These are phyloP conservation scores for Venturia oleaginea DNA, from an alignment of 2,329 filamentous ascomycete genomes.

Conservation along the genomic window DNA sequence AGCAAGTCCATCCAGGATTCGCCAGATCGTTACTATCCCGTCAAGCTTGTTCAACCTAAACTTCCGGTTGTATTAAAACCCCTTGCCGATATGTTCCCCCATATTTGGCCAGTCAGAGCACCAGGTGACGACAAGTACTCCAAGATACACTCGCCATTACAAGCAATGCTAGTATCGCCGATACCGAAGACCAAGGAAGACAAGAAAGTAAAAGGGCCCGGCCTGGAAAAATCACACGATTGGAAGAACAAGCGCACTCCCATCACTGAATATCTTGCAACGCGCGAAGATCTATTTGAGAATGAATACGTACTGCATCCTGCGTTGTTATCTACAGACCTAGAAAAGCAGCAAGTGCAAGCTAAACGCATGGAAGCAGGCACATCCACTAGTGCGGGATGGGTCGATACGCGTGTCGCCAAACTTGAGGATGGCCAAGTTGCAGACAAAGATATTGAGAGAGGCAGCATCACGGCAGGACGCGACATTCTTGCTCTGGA, in stretches of 20 bases:
- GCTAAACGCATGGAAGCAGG: conserved; percentile 43
- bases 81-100: conserved; percentile 73
- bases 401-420: conserved; percentile 70
- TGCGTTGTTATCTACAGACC: conserved; percentile 52
- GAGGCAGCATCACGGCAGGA: conserved; percentile 76
- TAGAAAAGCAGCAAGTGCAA: conserved; percentile 45
- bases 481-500: conserved; percentile 74
- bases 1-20: background rate
- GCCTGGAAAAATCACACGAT: conserved; percentile 51
- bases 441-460: conserved; percentile 61
- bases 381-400: conserved; percentile 53
- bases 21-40: conserved; percentile 43
- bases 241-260: conserved; percentile 69
- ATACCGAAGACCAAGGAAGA: conserved; percentile 61
- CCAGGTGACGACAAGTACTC: conserved; percentile 75
- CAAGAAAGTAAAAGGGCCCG: conserved; percentile 50
- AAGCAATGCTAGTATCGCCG: conserved; percentile 71
- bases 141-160: conserved; percentile 77
- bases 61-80: conserved; percentile 42
- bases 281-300: conserved; percentile 63
- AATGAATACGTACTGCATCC: conserved; percentile 83
- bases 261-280: conserved; percentile 71
- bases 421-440: conserved; percentile 57
- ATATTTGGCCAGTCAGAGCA: conserved; percentile 82
- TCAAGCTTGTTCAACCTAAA: conserved; percentile 30